Evolutionary conservation across 2,329 filamentous ascomycete genomes (phyloP), one percentile per base, ranked within the genome.

Genomic region (Aspergillus brunneoviolaceus): DNA sequence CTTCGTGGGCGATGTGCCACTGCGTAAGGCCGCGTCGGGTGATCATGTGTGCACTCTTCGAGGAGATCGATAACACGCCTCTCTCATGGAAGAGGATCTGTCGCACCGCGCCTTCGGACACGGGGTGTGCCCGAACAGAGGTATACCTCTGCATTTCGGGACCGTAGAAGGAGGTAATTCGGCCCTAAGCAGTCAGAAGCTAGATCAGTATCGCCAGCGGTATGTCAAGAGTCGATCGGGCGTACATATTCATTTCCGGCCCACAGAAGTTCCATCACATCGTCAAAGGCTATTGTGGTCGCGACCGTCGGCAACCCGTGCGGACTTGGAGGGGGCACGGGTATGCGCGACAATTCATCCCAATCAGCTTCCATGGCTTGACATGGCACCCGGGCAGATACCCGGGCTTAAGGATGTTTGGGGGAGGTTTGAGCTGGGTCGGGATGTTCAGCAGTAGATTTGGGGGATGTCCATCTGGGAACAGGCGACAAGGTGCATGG

Each of bases 71-170:
- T 56, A 99, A 85, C 48, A 99, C 86, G 21, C 96, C 95, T 72
- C 89, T 91, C 64, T 97, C 92, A 72, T 94, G 94, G 74, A 97
- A 90, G 31, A 98, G 82, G 49, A 99, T 86, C 72, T 98, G 94
- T 64, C 90, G 89, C 47, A 99, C 89, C 2, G 88, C 81, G 25
- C 92, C 92, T 75, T 96, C 91, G 64, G 85, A 77, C 5, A 84
- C 80, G 1, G 83, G 80, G 74, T 96, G 92, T 48, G 89, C 91
- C 73, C 89, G 89, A 76, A 95, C 94, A 42, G 94, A 96, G 4
- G 93, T 96, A 76, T 99, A 97, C 72, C 87, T 85, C 71, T 94
- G 89, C 51, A 98, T 83, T 62, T 96, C 91, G 56, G 87, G 86
- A 56, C 92, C 89, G 76, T 91, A 91, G 77, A 96, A 97, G 11